Conservation (phyloP, 1,284 basidiomycete genomes). For the Ceratobasidium sp. region DNA sequence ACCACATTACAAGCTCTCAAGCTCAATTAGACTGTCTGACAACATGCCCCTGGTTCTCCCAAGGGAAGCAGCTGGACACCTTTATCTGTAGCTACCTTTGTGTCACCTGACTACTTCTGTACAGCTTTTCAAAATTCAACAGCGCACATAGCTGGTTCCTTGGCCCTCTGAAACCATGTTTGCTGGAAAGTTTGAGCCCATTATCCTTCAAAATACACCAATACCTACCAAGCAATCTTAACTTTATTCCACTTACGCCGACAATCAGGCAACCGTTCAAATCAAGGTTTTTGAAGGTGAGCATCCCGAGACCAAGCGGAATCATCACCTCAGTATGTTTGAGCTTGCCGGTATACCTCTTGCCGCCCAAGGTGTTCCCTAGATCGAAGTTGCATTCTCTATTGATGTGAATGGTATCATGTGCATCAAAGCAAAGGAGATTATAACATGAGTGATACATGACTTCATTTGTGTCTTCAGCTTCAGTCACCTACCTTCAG, state of each 20-base stretch:
- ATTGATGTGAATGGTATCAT: slow-evolving; percentile 62
- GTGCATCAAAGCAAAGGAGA: slow-evolving; percentile 63
- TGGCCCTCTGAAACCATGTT: no score
- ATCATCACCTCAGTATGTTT: slow-evolving; percentile 69
- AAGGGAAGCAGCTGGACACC: no score
- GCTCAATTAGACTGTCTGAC: no score
- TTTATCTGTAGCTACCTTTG: no score
- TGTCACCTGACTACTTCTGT: no score
- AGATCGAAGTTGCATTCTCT: slow-evolving; percentile 65
- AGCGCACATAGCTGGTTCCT: no score
- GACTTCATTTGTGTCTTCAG: no score
- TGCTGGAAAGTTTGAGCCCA: slow-evolving; percentile 71
- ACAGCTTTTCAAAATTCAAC: no score
- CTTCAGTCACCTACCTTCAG: no score
- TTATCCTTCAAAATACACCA: slow-evolving; percentile 68
- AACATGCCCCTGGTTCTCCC: no score
- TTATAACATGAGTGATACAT: slow-evolving; percentile 63
- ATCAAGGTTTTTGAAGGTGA: slow-evolving; percentile 67
- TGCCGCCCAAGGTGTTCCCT: slow-evolving; percentile 65
- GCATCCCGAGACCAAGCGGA: slow-evolving; percentile 67
- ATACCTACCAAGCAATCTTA: slow-evolving; percentile 71
- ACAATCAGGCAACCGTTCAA: slow-evolving; percentile 61
- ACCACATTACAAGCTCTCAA: no score
- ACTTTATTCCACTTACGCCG: slow-evolving; percentile 67
- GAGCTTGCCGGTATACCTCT: slow-evolving; percentile 67